Percentiles rank a stretch among this genome's conserved stretches.
Conservation (phyloP, 2,329 filamentous ascomycete species). For the Fusarium pseudograminearum region DNA sequence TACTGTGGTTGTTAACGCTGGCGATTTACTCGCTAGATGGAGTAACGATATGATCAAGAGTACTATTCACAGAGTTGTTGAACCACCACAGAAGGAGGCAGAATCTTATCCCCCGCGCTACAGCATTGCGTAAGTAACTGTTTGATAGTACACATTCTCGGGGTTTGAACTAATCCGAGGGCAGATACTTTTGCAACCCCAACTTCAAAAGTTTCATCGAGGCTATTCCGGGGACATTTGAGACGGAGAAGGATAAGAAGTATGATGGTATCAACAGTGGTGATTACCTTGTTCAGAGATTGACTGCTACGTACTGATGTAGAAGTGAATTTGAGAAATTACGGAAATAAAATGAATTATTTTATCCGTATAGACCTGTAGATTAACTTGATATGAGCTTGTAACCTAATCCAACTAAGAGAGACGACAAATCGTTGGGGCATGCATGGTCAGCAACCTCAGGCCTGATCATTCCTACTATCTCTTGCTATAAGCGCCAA, state of each 20-base stretch:
- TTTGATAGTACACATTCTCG: background rate
- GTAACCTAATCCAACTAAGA: background rate
- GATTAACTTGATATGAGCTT: background rate
- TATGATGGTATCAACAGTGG: conserved; percentile 83
- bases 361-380: background rate
- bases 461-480: background rate
- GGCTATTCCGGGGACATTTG: conserved; percentile 82
- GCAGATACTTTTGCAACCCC: conserved; percentile 87
- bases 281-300: conserved; percentile 81
- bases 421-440: background rate
- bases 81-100: conserved; percentile 73
- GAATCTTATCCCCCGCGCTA: conserved; percentile 80
- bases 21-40: conserved; percentile 88
- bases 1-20: conserved; percentile 89
- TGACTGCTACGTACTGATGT: conserved; percentile 78
- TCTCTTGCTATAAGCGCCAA: background rate
- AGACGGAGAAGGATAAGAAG: conserved; percentile 75
- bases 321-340: background rate
- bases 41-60: conserved; percentile 92
- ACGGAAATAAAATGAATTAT: background rate
- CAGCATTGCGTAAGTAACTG: conserved; percentile 77
- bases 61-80: conserved; percentile 89
- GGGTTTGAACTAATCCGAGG: conserved; percentile 6
- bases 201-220: conserved; percentile 82
- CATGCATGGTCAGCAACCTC: background rate